These are phyloP conservation scores for Achaetomium macrosporum DNA, from an alignment of 2,329 filamentous ascomycete species.

Conservation along the genomic window DNA sequence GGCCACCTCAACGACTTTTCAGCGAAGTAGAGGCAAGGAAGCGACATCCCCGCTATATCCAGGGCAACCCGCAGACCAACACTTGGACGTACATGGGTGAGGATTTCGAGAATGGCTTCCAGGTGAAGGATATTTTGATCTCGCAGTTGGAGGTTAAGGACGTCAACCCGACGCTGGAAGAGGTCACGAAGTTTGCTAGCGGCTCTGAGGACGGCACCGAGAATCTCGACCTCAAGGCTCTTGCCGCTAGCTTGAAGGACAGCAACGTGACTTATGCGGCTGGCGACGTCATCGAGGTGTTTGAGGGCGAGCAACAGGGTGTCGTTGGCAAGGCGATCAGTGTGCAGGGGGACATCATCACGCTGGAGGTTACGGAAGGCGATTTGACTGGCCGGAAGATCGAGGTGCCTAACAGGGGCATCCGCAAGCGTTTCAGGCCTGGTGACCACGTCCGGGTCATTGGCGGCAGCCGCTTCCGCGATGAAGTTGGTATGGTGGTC, in stretches of 20 bases:
- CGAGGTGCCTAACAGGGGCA: slow-evolving; percentile 84
- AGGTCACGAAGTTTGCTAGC: slow-evolving; percentile 89
- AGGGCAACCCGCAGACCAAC: slow-evolving; percentile 68
- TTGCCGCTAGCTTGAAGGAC: slow-evolving; percentile 85
- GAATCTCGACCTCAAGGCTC: slow-evolving; percentile 83
- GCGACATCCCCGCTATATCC: slow-evolving; percentile 60
- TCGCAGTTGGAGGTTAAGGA: slow-evolving; percentile 79
- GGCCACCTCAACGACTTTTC: slow-evolving; percentile 84
- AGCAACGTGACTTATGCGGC: slow-evolving; percentile 81
- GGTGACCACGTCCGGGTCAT: slow-evolving; percentile 99
- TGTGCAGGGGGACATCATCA: slow-evolving; percentile 88
- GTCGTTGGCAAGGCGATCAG: slow-evolving; percentile 80
- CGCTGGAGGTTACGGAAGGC: slow-evolving; percentile 77
- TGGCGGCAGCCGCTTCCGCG: slow-evolving; percentile 86
- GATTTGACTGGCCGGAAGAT: slow-evolving; percentile 77
- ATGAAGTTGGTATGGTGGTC: slow-evolving; percentile 96
- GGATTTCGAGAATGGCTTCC: slow-evolving; percentile 86
- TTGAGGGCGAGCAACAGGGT: slow-evolving; percentile 89
- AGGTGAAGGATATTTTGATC: slow-evolving; percentile 89
- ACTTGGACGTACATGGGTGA: slow-evolving; percentile 82
- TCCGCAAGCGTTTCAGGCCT: slow-evolving; percentile 86
- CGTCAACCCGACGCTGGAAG: slow-evolving; percentile 88
- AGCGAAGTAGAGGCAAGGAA: slow-evolving; percentile 91
- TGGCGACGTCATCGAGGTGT: slow-evolving; percentile 95
- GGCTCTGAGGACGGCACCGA: slow-evolving; percentile 88